Base-by-base conservation (phyloP, 2,329 filamentous ascomycete species). In the Hymenoscyphus linearis region DNA sequence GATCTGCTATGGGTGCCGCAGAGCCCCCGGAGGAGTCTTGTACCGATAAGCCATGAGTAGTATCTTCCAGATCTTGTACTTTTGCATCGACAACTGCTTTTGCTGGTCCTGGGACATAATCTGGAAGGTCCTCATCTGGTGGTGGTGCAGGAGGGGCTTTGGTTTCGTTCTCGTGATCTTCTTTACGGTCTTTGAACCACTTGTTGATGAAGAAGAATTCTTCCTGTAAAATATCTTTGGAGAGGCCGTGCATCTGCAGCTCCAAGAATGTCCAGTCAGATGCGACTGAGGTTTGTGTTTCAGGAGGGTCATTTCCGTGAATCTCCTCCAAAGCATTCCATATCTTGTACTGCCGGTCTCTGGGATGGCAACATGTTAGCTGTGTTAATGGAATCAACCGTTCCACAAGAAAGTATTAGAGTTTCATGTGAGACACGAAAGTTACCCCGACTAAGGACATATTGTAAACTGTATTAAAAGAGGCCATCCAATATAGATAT, bases 201-300 rank as follows among this genome's bases (percentile, higher is more conserved):
- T 57, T 55, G 18, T 64, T 58, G 35, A 68, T 65, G 59, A 67
- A 68, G 34, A 66, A 67, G 47, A 65, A 66, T 22, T 65, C 64
- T 57, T 65, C 61, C 3, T 62, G 59, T 25, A 64, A 47, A 9
- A 64, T n/a, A 34, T 61, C 58, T 36, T 61, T 56, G 4, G 62
- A 56, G n/a, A 67, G 31, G 2, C 65, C 65, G 4, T 59, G 53
- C 26, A 56, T 62, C 13, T 57, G 53, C 40, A 68, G 59, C 52
- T 61, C 59, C 26, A 65, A 47, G 13, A 62, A 53, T 2, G 59
- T 55, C 66, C 64, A 67, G 25, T 65, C 55, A 25, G 57, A 55
- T 10, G 57, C 60, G 34, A 62, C 57, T 31, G 62, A 59, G 7
- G 58, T 50, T 18, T 60, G 55, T 13, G 55, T 57, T 25, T 65